Base-by-base conservation (phyloP, 1,284 basidiomycete species). In the Irpex sp. region DNA sequence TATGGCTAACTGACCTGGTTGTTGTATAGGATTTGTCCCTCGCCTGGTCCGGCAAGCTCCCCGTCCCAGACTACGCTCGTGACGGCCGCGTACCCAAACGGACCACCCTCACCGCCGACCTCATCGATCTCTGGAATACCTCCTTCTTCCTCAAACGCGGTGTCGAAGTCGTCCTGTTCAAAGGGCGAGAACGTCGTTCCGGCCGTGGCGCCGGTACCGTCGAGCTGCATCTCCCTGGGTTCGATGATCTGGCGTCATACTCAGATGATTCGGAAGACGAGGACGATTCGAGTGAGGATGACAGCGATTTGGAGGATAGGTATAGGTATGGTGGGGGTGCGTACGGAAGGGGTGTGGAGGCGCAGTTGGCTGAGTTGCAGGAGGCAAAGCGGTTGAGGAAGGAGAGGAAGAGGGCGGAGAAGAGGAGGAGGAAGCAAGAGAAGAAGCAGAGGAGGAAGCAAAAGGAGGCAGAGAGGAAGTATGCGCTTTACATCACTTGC, bases 81-180 rank as follows among this genome's bases (percentile, higher is more conserved):
- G 77, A 77, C 57, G 81, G 80, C 33, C 77, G 78, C 61, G 70
- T 76, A 39, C 82, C 85, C 16, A 84, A 82, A 67, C 81, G 84
- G 16, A 80, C 87, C 33, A 77, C 74, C 14, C 75, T 91, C 45
- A 74, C 83, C n/a, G 81, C 82, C 16, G 87, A 90, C 68, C 78
- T 91, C 36, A 76, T 92, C 64, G 85, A 90, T 64, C 76, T 89
- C 37, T 93, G 90, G 90, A 92, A 92, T 70, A 71, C 73, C 52
- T 82, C 81, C 12, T 93, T 91, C 75, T 91, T 91, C 78, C 69
- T 81, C 61, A 74, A 80, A 35, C 87, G 90, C 56, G 85, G 85
- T 18, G 82, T 88, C 39, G 90, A 93, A 67, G 74, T 90, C 56
- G 80, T 90, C 36, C 76, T 93, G 10, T 92, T 84, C 78, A 89